Conservation (phyloP, 192 early-diverging fungal species). For the Diversispora eburnea region DNA sequence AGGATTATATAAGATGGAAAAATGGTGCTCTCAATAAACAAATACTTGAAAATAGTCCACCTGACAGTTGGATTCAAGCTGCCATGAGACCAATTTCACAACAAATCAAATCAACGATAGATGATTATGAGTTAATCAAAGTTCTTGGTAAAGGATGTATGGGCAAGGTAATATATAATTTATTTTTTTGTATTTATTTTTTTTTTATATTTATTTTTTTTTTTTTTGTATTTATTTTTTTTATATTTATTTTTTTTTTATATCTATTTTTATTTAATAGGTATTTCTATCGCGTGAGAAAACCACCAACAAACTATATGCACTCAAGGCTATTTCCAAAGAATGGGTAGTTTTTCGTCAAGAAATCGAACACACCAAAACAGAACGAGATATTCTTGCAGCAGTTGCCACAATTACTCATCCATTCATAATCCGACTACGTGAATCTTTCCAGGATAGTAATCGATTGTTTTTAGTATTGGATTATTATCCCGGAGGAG, state of each 20-base stretch:
- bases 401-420: conserved; percentile 69
- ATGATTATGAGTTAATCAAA: conserved; percentile 50
- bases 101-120: conserved; percentile 37
- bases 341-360: conserved; percentile 69
- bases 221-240: not conserved
- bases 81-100: conserved; percentile 25
- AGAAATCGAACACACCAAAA: conserved; percentile 74
- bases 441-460: conserved; percentile 85
- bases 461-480: conserved; percentile 86
- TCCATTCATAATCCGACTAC: conserved; percentile 86
- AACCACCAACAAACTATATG: conserved; percentile 44
- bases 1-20: conserved; percentile 44
- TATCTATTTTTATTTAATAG: conserved; percentile 29
- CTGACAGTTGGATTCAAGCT: conserved; percentile 21
- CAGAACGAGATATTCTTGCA: conserved; percentile 80
- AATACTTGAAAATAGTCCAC: not conserved
- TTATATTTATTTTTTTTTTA: conserved; percentile 4
- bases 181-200: not conserved
- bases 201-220: conserved; percentile 12
- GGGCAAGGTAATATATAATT: conserved; percentile 49
- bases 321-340: conserved; percentile 54
- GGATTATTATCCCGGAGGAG: conserved; percentile 88
- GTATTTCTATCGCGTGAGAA: conserved; percentile 49
- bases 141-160: conserved; percentile 60
- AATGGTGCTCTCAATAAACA: conserved; percentile 24